Base-by-base conservation (phyloP, 306 rosid species). In the Rubus idaeus region DNA sequence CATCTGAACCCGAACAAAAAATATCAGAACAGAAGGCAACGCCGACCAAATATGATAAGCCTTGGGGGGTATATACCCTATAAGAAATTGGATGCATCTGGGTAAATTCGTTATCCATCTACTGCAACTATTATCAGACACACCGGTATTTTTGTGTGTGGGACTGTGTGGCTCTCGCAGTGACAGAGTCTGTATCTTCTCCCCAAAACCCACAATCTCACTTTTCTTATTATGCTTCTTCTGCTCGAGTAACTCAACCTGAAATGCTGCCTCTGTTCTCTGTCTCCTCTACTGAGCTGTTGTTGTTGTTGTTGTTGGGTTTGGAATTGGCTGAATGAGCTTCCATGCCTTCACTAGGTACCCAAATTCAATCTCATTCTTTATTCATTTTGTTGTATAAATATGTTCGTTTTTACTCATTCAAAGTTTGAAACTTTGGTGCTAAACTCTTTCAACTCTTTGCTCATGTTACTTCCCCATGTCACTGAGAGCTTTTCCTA, bases 311-410 rank as follows among this genome's bases (percentile, higher is more conserved):
- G 81, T 77, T 81, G 50, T 71, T 61, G 81, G 51, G 80, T 56
- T 69, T 74, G 86, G 73, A 75, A 52, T 86, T 84, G 83, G 78
- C 81, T 90, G 97, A 85, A 93, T 88, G 94, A 87, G 90, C 94
- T 83, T 83, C 91, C 93, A 94, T 94, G 97, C 94, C 91, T 91
- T 88, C 87, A 81, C 84, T 89, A 72, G 96, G 94, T 93, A 86
- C 63, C 62, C 77, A 6, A 45, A 37, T 42, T 55, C 64, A 74
- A 21, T 42, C 66, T 23, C 65, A 68, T 46, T 35, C 39, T 68
- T 67, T 21, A 3, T 64, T 44, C 65, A 30, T 17, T 51, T 49
- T 58, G 10, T 21, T 18, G 14, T 40, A 50, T 45, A 17, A 1
- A 10, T 41, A 14, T 18, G 47, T 57, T 53, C 4, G 63, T 8